phyloP scores from a whole-genome alignment of 139 green algal genomes.

The Chlamydomonas incerta region DNA sequence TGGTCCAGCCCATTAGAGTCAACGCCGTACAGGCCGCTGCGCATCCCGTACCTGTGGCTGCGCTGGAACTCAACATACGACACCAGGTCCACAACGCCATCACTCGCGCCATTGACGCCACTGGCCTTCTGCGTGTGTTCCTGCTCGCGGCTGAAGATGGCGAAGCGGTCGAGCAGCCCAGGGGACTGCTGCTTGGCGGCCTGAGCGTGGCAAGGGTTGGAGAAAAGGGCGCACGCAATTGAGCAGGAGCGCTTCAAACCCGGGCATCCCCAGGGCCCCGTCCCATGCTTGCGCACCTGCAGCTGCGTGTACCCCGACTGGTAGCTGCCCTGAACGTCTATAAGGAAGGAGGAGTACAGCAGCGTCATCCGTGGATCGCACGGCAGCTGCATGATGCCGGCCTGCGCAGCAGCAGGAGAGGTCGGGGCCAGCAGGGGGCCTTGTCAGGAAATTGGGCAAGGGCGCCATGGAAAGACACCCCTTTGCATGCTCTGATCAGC shows the following conservation, averaged over 20 bases:
- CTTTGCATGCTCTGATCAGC: too few relatives aligned
- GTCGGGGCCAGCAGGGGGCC: too few relatives aligned
- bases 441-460: too few relatives aligned
- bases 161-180: slow-evolving; percentile 42
- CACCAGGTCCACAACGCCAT: slow-evolving; percentile 43
- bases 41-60: slow-evolving; percentile 37
- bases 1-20: too few relatives aligned
- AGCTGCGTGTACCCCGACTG: slow-evolving; percentile 40
- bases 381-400: slow-evolving; percentile 25
- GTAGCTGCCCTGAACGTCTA: slow-evolving; percentile 29
- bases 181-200: slow-evolving; percentile 41
- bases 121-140: slow-evolving; percentile 37
- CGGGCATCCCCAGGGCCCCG: background rate
- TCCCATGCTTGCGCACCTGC: background rate
- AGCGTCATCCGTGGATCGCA: slow-evolving; percentile 30
- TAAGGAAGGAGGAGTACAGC: slow-evolving; percentile 40
- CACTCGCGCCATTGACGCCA: background rate
- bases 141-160: slow-evolving; percentile 57
- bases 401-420: background rate
- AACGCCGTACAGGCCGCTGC: too few relatives aligned
- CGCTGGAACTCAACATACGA: slow-evolving; percentile 66
- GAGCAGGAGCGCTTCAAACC: background rate
- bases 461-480: too few relatives aligned
- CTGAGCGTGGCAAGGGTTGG: background rate
- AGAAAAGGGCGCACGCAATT: too few relatives aligned